Evolutionary conservation across 140 eudicot species (phyloP), one percentile per base, ranked within the genome.

Genomic region (Oenanthe javanica): DNA sequence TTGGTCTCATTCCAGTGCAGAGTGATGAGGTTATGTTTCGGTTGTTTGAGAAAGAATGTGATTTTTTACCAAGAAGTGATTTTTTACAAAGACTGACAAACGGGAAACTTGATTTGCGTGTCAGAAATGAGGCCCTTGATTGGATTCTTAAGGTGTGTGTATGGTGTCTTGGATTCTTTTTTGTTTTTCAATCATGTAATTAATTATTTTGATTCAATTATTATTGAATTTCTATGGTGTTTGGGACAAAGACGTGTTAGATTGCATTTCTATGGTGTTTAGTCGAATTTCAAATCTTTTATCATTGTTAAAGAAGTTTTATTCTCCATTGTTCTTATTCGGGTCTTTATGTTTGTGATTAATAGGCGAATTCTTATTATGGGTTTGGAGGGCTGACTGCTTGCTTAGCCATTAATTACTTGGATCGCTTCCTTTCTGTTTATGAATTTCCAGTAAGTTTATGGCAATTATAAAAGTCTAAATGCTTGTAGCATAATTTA

Each of bases 141-240:
- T 90, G 94, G 94, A 90, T 90, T 81, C 79, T 51, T 42, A 86
- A 90, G 94, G 92, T 90, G 38, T 38, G 86, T 51, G 25, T 57
- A 2, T 57, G 61, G 78, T 79, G 18, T 45, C 2, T 50, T 45
- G 25, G 43, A n/a, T 77, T 64, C 8, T 75, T 73, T 19, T 50
- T 15, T n/a, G 49, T 1, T 67, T 40, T 31, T 27, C 23, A 0
- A 21, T 64, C 23, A 40, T 1, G 14, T 23, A 21, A 14, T n/a
- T 40, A 40, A 72, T 75, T 10, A 45, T 46, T 47, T 48, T 40
- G 25, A 23, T 16, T 46, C 19, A 1, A 15, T 42, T 72, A 18
- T 72, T 38, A 11, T 8, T 72, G 14, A 40, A n/a, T 59, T 55
- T 14, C 0, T 1, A 31, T 18, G 36, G 12, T 46, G 12, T 2